A percentile compares a stretch with the other conserved stretches of the same genome.
Evolutionary conservation across 1,284 basidiomycete species (phyloP).

Genomic region (Rhodotorula sp.): DNA sequence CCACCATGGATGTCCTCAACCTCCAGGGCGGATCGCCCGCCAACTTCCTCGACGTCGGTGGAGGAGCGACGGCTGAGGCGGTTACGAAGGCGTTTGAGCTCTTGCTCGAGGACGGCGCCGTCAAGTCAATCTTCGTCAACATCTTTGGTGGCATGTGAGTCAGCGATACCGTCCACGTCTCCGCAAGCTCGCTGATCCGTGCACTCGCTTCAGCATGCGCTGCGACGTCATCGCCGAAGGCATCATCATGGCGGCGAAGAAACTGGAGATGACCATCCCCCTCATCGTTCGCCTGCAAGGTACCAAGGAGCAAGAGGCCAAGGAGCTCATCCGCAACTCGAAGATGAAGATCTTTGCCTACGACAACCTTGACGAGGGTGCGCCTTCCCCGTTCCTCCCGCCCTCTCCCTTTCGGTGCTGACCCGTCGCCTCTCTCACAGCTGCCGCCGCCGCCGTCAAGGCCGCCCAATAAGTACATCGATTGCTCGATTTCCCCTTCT

Average conservation of each 20-base stretch:
- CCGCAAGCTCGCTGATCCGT: constrained; percentile 49
- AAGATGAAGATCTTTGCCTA: constrained; percentile 82
- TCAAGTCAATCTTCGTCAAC: constrained; percentile 99
- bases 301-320: constrained; percentile 93
- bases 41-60: constrained; percentile 98
- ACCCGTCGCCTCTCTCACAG: constrained; percentile 22
- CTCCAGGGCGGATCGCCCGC: constrained; percentile 94
- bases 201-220: constrained; percentile 71
- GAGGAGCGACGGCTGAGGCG: constrained; percentile 90
- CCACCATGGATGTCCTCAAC: constrained; percentile 98
- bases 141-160: constrained; percentile 47
- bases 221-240: constrained; percentile 74
- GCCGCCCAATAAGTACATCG: constrained; percentile 54
- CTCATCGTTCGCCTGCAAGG: constrained; percentile 93
- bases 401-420: too few relatives aligned
- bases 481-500: too few relatives aligned
- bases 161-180: constrained; percentile 60
- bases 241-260: constrained; percentile 96
- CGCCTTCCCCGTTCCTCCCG: too few relatives aligned
- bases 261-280: constrained; percentile 80
- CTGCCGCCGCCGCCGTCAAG: constrained; percentile 64
- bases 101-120: constrained; percentile 80
- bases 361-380: constrained; percentile 72
- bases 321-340: constrained; percentile 62
- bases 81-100: constrained; percentile 99